Evolutionary conservation across 208 protist genomes (phyloP).

Genomic region (Entamoeba dispar): DNA sequence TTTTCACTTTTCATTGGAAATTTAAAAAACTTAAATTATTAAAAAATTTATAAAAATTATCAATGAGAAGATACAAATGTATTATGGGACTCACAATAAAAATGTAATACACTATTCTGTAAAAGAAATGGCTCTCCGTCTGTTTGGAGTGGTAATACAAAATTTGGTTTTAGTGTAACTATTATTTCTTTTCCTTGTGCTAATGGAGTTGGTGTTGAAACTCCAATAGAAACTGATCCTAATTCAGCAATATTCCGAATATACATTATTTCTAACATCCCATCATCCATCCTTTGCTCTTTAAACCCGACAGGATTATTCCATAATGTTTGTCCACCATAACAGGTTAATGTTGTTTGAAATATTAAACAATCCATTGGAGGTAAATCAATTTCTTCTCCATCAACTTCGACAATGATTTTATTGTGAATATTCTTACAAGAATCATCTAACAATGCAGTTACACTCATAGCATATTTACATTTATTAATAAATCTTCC

Average conservation of each 20-base stretch:
- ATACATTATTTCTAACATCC: not conserved
- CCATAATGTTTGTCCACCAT: not conserved
- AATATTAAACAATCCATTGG: not conserved
- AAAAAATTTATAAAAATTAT: too few species aligned
- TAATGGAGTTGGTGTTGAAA: not conserved
- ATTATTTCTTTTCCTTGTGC: not conserved
- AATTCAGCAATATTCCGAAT: not conserved
- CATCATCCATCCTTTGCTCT: not conserved
- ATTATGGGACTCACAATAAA: not conserved
- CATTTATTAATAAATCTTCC: not conserved
- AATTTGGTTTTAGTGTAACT: not conserved
- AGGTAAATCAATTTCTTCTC: not conserved
- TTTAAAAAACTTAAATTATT: too few species aligned
- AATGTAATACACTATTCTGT: not conserved
- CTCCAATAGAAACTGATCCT: not conserved
- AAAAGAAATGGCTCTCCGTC: not conserved
- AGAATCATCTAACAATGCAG: not conserved
- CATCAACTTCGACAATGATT: not conserved
- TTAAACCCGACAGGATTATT: not conserved
- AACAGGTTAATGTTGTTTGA: not conserved
- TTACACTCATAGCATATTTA: not conserved
- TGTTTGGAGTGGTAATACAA: not conserved
- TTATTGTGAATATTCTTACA: not conserved
- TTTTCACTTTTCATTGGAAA: too few species aligned
- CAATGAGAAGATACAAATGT: not conserved